Percentiles rank a stretch among this genome's conserved stretches.
Conservation (phyloP, 306 rosid species). For the Quercus agrifolia region DNA sequence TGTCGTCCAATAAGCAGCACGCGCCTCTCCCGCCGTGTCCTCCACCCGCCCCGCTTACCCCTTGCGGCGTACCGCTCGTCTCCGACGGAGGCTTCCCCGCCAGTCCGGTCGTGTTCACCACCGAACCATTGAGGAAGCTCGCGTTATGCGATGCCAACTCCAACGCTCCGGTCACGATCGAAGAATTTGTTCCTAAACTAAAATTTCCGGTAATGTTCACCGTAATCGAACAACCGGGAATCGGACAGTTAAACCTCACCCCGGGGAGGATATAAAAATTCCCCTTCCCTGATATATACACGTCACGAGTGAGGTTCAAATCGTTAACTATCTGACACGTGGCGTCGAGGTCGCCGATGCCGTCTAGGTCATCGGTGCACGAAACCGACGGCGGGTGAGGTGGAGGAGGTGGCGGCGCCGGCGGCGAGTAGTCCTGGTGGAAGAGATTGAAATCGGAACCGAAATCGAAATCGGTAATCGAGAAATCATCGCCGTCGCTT, state of each 20-base stretch:
- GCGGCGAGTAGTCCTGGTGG: slow-evolving; percentile 95
- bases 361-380: slow-evolving; percentile 81
- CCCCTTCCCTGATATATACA: slow-evolving; percentile 95
- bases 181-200: slow-evolving; percentile 70
- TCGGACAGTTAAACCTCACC: slow-evolving; percentile 72
- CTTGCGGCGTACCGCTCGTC: slow-evolving; percentile 96
- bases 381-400: slow-evolving; percentile 95
- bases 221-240: slow-evolving; percentile 73
- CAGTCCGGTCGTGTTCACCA: slow-evolving; percentile 73
- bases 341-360: slow-evolving; percentile 81
- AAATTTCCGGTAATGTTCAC: slow-evolving; percentile 84
- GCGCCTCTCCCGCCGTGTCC: slow-evolving; percentile 99
- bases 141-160: slow-evolving; percentile 70
- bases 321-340: slow-evolving; percentile 79
- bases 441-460: slow-evolving; percentile 65
- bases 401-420: slow-evolving; percentile 98
- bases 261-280: slow-evolving; percentile 89
- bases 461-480: slow-evolving; percentile 50
- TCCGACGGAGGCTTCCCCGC: slow-evolving; percentile 91
- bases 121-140: slow-evolving; percentile 61
- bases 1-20: slow-evolving; percentile 62
- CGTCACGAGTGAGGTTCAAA: slow-evolving; percentile 83
- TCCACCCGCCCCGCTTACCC: slow-evolving; percentile 82
- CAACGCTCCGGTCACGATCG: slow-evolving; percentile 75
- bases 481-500: slow-evolving; percentile 39